phyloP scores from a whole-genome alignment of 164 flowering plant species.

The Paratinospora sagittata region DNA sequence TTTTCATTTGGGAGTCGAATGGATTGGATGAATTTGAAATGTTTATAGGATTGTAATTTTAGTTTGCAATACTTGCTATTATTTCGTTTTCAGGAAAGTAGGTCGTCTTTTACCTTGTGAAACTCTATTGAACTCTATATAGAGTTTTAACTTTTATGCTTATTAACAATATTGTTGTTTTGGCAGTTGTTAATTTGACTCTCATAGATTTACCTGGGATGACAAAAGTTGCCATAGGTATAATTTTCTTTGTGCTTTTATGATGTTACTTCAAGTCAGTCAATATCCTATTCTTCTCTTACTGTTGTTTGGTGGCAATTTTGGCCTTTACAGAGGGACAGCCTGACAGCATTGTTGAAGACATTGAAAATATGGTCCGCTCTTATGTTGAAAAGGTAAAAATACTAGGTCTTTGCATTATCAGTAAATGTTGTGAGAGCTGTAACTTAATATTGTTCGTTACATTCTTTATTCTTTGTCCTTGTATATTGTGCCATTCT shows the following conservation, averaged over 20 bases:
- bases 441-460: neutral
- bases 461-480: neutral
- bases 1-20: no score
- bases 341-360: conserved; percentile 68
- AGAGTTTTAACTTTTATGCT: neutral
- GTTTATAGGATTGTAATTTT: no score
- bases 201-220: conserved; percentile 86
- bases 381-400: conserved; percentile 76
- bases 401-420: neutral
- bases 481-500: neutral
- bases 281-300: neutral
- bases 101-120: neutral
- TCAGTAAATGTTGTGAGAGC: neutral
- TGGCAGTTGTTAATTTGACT: conserved; percentile 81
- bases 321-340: conserved; percentile 62
- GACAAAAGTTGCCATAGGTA: conserved; percentile 89
- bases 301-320: neutral
- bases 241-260: neutral
- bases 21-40: neutral
- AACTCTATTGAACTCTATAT: neutral
- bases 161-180: conserved; percentile 13
- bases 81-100: neutral
- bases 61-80: no score
- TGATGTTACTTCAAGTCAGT: neutral
- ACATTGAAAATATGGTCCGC: conserved; percentile 80